A percentile compares a stretch with the other conserved stretches of the same genome.
Evolutionary conservation across 1,139 yeast species (phyloP).

Genomic region (Scheffersomyces stambukii): DNA sequence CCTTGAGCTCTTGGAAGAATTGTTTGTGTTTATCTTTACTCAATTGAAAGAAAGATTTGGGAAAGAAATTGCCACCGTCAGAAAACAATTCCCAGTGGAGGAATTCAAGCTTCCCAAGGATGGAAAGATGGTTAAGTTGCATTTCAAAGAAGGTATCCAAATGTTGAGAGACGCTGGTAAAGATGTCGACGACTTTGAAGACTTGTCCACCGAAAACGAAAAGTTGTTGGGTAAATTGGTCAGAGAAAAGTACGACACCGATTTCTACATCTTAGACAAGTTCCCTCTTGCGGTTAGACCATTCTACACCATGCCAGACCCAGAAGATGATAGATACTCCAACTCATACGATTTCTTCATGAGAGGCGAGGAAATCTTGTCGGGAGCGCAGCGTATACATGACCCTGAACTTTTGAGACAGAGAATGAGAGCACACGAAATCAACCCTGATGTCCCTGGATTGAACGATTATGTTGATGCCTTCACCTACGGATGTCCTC

Average conservation of each 20-base stretch:
- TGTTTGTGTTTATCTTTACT: slow-evolving; percentile 83
- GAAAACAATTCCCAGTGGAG: slow-evolving; percentile 96
- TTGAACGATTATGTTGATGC: slow-evolving; percentile 88
- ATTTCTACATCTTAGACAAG: slow-evolving; percentile 95
- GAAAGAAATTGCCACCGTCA: slow-evolving; percentile 81
- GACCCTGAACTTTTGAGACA: slow-evolving; percentile 78
- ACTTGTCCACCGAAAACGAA: slow-evolving; percentile 91
- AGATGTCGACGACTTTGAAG: slow-evolving; percentile 83
- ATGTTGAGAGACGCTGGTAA: slow-evolving; percentile 79
- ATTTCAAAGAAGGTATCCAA: slow-evolving; percentile 86
- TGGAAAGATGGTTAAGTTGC: slow-evolving; percentile 87
- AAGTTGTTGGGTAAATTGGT: slow-evolving; percentile 87
- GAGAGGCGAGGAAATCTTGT: slow-evolving; percentile 98
- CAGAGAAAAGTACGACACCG: slow-evolving; percentile 92
- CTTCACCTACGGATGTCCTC: slow-evolving; percentile 91
- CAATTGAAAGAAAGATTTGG: slow-evolving; percentile 77
- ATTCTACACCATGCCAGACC: slow-evolving; percentile 98
- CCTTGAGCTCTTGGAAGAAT: slow-evolving; percentile 73
- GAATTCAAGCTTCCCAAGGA: slow-evolving; percentile 89
- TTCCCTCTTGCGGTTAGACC: slow-evolving; percentile 97
- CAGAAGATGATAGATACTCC: slow-evolving; percentile 86
- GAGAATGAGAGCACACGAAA: slow-evolving; percentile 80
- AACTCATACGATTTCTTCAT: slow-evolving; percentile 97
- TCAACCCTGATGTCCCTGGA: slow-evolving; percentile 79
- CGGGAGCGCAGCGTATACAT: slow-evolving; percentile 99